These are phyloP conservation scores for Cutaneotrichosporon curvatum DNA, from an alignment of 1,284 basidiomycete species.

Conservation along the genomic window DNA sequence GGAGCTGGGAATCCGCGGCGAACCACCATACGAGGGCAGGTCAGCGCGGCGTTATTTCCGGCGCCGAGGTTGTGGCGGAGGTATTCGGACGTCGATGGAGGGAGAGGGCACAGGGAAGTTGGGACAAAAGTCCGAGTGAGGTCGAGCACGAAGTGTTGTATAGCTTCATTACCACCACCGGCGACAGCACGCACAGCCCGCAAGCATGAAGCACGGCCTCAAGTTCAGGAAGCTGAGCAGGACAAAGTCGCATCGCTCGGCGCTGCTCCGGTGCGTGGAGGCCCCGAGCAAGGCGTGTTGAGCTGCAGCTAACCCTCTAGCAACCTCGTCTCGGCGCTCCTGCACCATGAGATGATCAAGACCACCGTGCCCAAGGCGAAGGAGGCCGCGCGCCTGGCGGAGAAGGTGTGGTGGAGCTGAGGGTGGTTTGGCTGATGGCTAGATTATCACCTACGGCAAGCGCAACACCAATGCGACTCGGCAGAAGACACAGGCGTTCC, in stretches of 20 bases:
- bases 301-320: conserved; percentile 47
- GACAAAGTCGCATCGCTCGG: conserved; percentile 74
- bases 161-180: too few relatives aligned
- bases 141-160: too few relatives aligned
- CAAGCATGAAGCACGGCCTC: conserved; percentile 78
- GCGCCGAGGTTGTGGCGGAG: conserved; percentile 3
- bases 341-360: conserved; percentile 93
- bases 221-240: conserved; percentile 82
- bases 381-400: conserved; percentile 82
- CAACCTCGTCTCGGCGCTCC: conserved; percentile 88
- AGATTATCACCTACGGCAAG: conserved; percentile 88
- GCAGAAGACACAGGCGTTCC: conserved; percentile 62
- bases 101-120: too few relatives aligned
- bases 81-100: too few relatives aligned
- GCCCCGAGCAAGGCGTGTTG: not conserved
- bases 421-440: conserved; percentile 3
- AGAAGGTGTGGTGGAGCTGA: conserved; percentile 60
- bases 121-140: too few relatives aligned
- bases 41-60: conserved; percentile 3
- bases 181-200: too few relatives aligned
- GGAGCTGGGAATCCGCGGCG: not conserved
- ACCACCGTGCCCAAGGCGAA: conserved; percentile 95
- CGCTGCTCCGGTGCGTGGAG: conserved; percentile 66
- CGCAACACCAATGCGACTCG: conserved; percentile 61
- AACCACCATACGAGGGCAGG: not conserved